Evolutionary conservation across 2,329 filamentous ascomycete genomes (phyloP).

Genomic region (Neurospora sp.): DNA sequence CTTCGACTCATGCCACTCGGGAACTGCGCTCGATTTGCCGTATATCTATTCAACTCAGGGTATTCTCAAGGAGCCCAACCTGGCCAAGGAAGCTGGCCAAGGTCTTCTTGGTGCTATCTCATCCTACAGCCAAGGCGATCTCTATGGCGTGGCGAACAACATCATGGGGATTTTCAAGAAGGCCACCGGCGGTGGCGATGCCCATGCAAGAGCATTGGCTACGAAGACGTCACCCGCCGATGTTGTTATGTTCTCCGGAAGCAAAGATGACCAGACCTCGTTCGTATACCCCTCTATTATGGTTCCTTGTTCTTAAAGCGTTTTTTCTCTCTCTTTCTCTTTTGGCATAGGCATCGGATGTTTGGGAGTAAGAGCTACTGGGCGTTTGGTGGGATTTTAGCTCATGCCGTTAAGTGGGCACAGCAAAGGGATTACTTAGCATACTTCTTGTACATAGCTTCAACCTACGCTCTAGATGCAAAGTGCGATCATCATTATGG

Average conservation of each 20-base stretch:
- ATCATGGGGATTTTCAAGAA: slow-evolving; percentile 84
- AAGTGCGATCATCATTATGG: slow-evolving; percentile 20
- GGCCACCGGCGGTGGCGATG: slow-evolving; percentile 71
- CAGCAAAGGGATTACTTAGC: slow-evolving; percentile 2
- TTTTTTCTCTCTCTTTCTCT: slow-evolving; percentile 13
- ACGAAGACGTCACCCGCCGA: slow-evolving; percentile 94
- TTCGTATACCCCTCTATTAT: slow-evolving; percentile 39
- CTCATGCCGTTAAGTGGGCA: neutral
- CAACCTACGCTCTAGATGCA: slow-evolving; percentile 31
- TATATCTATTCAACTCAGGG: slow-evolving; percentile 63
- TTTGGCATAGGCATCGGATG: neutral
- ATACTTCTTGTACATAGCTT: slow-evolving; percentile 13
- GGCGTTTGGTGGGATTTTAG: neutral
- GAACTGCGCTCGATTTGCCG: slow-evolving; percentile 55
- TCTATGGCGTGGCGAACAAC: slow-evolving; percentile 71
- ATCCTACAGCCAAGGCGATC: slow-evolving; percentile 59
- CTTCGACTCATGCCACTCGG: slow-evolving; percentile 59
- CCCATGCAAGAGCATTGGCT: slow-evolving; percentile 66
- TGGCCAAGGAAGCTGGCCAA: slow-evolving; percentile 58
- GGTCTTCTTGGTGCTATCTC: slow-evolving; percentile 51
- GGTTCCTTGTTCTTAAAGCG: slow-evolving; percentile 9
- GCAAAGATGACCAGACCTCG: slow-evolving; percentile 93
- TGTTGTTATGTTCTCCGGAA: slow-evolving; percentile 95
- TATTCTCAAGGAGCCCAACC: slow-evolving; percentile 58
- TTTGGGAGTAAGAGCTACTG: neutral